A percentile compares a stretch with the other conserved stretches of the same genome.
Conservation (phyloP, 306 rosid genomes). For the Casuarina equisetifolia region DNA sequence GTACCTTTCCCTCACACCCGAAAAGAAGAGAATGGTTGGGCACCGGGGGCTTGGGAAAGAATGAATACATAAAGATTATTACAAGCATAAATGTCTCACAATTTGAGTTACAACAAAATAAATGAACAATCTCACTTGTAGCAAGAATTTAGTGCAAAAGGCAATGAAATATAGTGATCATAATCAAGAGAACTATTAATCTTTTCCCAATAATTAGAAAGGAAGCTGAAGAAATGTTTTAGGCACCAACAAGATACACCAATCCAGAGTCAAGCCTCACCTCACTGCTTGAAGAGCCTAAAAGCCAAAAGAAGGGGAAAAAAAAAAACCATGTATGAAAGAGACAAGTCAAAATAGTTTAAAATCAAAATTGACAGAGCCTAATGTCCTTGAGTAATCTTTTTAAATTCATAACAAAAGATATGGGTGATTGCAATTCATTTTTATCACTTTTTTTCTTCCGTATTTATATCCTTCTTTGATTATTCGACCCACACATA, state of each 20-base stretch:
- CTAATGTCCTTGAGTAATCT: too few relatives aligned
- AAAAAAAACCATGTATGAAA: too few relatives aligned
- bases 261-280: conserved; percentile 69
- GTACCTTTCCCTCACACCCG: too few relatives aligned
- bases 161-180: conserved; percentile 39
- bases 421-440: not conserved
- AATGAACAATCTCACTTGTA: not conserved
- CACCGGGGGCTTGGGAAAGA: too few relatives aligned
- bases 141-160: conserved; percentile 26
- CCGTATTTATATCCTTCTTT: too few relatives aligned
- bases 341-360: too few relatives aligned
- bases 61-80: too few relatives aligned
- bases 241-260: conserved; percentile 59
- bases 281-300: conserved; percentile 78
- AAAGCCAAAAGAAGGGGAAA: not conserved
- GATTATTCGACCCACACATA: too few relatives aligned
- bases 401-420: too few relatives aligned
- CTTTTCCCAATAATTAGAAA: conserved; percentile 37
- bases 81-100: conserved; percentile 27
- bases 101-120: conserved; percentile 46
- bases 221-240: conserved; percentile 62
- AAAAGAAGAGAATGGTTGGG: too few relatives aligned
- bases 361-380: too few relatives aligned
- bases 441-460: too few relatives aligned
- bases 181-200: conserved; percentile 45